Base-by-base conservation (phyloP, 1,284 basidiomycete species). In the Apiotrichum porosum region DNA sequence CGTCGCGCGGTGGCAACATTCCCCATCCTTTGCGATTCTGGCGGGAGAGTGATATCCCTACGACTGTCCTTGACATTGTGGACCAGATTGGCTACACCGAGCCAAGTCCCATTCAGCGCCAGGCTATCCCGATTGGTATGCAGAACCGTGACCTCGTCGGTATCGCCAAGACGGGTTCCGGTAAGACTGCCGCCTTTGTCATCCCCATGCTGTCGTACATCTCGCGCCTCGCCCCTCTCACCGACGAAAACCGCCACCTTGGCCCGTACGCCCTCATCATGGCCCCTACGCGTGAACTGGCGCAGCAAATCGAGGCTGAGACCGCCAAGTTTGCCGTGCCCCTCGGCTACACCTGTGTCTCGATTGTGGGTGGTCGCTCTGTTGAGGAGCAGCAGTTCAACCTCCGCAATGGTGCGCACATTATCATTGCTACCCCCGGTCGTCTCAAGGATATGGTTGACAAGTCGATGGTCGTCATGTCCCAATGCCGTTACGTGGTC, bases 131-230 rank as follows among this genome's bases (percentile, higher is more conserved):
- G 9, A 97, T 99, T 55, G 94, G 94, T 37, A 72, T 98, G 57
- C 88, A 93, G 69, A 93, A 94, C 65, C 80, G 94, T 42, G 94
- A 99, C 69, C 83, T 97, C 57, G 97, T 99, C 64, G 95, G 94
- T 61, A 91, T 98, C 48, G 95, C 94, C 51, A 94, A 99, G 75
- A 98, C 95, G 43, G 90, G 91, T 78, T 97, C 94, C 60, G 94
- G 94, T 68, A 98, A 98, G 78, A 98, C 94, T 14, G 94, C 93
- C n/a, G 91, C 93, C 3, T 98, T 97, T 73, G 91, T 97, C 52
- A 94, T 98, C 45, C 94, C 94, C 17, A 94, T 98, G 89, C 79
- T 98, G 40, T 79, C 89, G 24, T 97, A 97, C 75, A 97, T 98
- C 61, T 83, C 83, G 22, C 81, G 81, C 45, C 78, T 97, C 38